These are phyloP conservation scores for Nothopassalora personata DNA, from an alignment of 2,329 filamentous ascomycete genomes.

Conservation along the genomic window DNA sequence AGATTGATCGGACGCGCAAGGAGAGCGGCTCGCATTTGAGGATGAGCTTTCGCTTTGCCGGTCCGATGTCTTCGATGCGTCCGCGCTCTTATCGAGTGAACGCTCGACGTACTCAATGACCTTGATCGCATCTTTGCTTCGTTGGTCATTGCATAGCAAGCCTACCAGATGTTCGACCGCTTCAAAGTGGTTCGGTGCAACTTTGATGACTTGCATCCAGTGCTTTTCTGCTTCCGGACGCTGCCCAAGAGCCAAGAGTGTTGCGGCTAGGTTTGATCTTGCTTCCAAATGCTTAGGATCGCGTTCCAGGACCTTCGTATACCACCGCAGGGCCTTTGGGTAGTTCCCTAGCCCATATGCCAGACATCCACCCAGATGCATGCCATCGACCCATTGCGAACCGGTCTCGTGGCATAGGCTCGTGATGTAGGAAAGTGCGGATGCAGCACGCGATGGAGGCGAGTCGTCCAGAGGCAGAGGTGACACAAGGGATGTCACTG, in stretches of 20 bases:
- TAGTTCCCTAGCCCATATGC: slow-evolving; percentile 86
- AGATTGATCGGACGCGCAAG: slow-evolving; percentile 51
- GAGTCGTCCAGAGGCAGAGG: slow-evolving; percentile 34
- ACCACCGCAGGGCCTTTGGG: slow-evolving; percentile 69
- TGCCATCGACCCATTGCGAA: slow-evolving; percentile 90
- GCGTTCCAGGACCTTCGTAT: slow-evolving; percentile 58
- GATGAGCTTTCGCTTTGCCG: slow-evolving; percentile 56
- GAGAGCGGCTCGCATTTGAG: slow-evolving; percentile 48
- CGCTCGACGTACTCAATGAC: slow-evolving; percentile 82
- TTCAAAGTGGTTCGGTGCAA: slow-evolving; percentile 84
- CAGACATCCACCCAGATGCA: slow-evolving; percentile 84
- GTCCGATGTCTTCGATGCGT: slow-evolving; percentile 47
- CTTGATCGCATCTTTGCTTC: slow-evolving; percentile 76
- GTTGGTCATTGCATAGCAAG: slow-evolving; percentile 73
- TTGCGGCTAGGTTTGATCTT: slow-evolving; percentile 86
- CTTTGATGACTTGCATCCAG: slow-evolving; percentile 78
- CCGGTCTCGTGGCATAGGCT: slow-evolving; percentile 71
- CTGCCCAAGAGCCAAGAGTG: slow-evolving; percentile 75
- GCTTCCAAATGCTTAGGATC: slow-evolving; percentile 77
- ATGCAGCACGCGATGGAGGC: slow-evolving; percentile 51
- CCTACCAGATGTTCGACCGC: slow-evolving; percentile 92
- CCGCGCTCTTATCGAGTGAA: slow-evolving; percentile 53
- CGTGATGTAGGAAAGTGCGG: slow-evolving; percentile 66
- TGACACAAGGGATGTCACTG: slow-evolving; percentile 33
- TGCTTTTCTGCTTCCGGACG: slow-evolving; percentile 77